Evolutionary conservation across 2,329 filamentous ascomycete species (phyloP).

Genomic region (Cladorrhinum sp.): DNA sequence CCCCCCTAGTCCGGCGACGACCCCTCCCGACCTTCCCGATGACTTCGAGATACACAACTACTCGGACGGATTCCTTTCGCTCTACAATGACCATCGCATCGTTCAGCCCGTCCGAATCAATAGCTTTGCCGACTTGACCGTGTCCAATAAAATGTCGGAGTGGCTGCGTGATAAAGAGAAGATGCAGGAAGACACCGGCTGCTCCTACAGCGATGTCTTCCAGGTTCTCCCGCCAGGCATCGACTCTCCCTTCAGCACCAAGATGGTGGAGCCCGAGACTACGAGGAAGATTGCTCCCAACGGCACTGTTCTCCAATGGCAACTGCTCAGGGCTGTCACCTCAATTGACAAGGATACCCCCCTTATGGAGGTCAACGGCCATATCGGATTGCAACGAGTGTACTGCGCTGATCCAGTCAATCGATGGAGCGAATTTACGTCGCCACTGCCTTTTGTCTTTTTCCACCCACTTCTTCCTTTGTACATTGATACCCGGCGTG

Average conservation of each 20-base stretch:
- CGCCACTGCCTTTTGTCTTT: conserved; percentile 72
- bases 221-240: conserved; percentile 46
- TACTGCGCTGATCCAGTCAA: conserved; percentile 67
- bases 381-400: conserved; percentile 69
- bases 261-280: conserved; percentile 47
- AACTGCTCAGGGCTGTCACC: conserved; percentile 54
- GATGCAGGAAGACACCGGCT: conserved; percentile 65
- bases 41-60: conserved; percentile 66
- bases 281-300: conserved; percentile 47
- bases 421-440: conserved; percentile 64
- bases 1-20: conserved; percentile 73
- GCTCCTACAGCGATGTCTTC: conserved; percentile 67
- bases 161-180: conserved; percentile 76
- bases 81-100: conserved; percentile 61
- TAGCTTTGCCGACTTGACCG: conserved; percentile 70
- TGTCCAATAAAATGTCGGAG: conserved; percentile 69
- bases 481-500: conserved; percentile 86
- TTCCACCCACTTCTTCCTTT: conserved; percentile 86
- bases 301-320: conserved; percentile 66
- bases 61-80: conserved; percentile 70
- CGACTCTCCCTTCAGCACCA: conserved; percentile 39
- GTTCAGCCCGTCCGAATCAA: conserved; percentile 66
- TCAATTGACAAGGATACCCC: conserved; percentile 56
- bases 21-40: conserved; percentile 63
- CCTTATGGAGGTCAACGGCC: conserved; percentile 71